Base-by-base conservation (phyloP, 495 filamentous ascomycete species). In the Aspergillus wentii region DNA sequence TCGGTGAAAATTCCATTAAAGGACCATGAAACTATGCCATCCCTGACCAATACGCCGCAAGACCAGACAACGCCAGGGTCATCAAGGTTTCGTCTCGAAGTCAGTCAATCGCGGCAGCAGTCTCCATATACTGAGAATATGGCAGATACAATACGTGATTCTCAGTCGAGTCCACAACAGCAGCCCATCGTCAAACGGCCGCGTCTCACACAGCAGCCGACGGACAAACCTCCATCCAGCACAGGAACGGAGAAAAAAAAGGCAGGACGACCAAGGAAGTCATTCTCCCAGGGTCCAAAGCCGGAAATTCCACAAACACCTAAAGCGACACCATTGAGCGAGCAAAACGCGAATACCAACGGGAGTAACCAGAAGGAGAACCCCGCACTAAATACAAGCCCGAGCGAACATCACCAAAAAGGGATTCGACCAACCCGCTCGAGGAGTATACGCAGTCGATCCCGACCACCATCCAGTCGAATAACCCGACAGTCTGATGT, bases 201-300 rank as follows among this genome's bases (percentile, higher is more conserved):
- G 1, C 58, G 66, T 10, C 47, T 66, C 11, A 44, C 44, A 8
- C 48, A 52, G 3, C 5, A 52, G 3, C 5, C 43, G 4, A 8
- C 25, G 0, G 49, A 36, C 4, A 37, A 38, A 40, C 9, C 10
- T 6, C 2, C 28, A 18, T 22, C 46, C 17, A 38, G n/a, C 33
- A 27, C 17, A 4, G 40, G 33, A 0, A n/a, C 44, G n/a, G 46
- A 44, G 3, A 60, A 47, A 28, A 52, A 19, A 32, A 48, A 33
- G 30, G 33, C 21, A 3, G 59, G 61, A 3, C 62, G 63, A 4
- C 63, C 65, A 0, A 48, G 57, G 23, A 64, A 60, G 36, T 67
- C 61, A 6, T 23, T 53, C 34, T 56, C 32, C 25, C 51, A 52
- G 22, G 18, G 45, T 1, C 23, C 50, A 1, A 56, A 51, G 25